Percentiles rank a stretch among this genome's conserved stretches.
phyloP scores from a whole-genome alignment of 73 alveolate species.

The Paramecium octaurelia region DNA sequence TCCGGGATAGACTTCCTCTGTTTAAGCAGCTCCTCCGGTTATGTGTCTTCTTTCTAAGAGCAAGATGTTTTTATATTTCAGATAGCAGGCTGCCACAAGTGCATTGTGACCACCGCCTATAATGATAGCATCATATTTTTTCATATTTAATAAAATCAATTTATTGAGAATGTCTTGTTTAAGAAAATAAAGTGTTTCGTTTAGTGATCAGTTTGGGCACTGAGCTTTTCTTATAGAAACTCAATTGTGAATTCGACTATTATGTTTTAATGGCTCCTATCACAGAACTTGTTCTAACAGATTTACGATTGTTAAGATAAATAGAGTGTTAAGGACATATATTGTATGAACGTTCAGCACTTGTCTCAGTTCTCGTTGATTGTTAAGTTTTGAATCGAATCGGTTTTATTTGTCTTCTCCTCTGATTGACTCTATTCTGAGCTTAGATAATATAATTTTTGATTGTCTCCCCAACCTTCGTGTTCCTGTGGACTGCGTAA shows the following conservation, averaged over 20 bases:
- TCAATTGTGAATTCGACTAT: neutral
- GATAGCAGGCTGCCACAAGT: slow-evolving; percentile 69
- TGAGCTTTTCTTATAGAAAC: neutral
- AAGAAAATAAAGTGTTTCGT: neutral
- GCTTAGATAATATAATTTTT: neutral
- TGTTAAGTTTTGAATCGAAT: neutral
- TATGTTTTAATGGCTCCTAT: neutral
- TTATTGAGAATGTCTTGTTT: slow-evolving; percentile 19
- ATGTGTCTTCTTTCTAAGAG: slow-evolving; percentile 72
- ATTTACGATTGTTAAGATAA: neutral
- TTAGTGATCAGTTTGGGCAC: neutral
- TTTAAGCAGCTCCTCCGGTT: slow-evolving; percentile 81
- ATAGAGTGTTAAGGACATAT: neutral
- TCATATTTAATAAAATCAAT: neutral
- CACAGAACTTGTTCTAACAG: neutral
- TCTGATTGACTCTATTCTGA: neutral
- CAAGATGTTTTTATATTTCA: slow-evolving; percentile 50
- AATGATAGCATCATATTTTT: slow-evolving; percentile 71
- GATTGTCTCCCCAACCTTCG: neutral
- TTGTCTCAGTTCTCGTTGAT: neutral
- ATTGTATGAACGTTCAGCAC: neutral
- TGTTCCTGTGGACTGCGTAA: neutral
- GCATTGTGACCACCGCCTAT: slow-evolving; percentile 83
- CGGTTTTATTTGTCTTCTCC: neutral
- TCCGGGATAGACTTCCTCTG: slow-evolving; percentile 79